These are phyloP conservation scores for Pyrenophora seminiperda DNA, from an alignment of 2,329 filamentous ascomycete species.

Conservation along the genomic window DNA sequence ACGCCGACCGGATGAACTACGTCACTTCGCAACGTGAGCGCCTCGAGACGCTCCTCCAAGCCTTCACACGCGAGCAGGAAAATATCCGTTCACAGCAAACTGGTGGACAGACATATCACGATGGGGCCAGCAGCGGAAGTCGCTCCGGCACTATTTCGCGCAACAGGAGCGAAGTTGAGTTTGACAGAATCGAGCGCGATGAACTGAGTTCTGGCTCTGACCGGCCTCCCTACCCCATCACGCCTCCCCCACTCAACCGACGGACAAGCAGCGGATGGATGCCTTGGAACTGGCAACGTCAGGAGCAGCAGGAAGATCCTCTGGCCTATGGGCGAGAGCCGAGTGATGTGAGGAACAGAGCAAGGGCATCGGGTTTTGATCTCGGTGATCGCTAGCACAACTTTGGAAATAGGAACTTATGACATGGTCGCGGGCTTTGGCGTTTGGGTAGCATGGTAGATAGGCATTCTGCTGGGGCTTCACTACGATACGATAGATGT, in stretches of 20 bases:
- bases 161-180: constrained; percentile 84
- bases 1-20: constrained; percentile 72
- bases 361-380: constrained; percentile 41
- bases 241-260: constrained; percentile 39
- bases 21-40: constrained; percentile 79
- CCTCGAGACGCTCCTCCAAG: constrained; percentile 73
- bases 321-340: constrained; percentile 44
- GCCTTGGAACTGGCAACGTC: constrained; percentile 56
- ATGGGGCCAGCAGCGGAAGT: constrained; percentile 30
- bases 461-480: constrained; percentile 4
- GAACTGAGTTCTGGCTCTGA: constrained; percentile 60
- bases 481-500: constrained; percentile 7
- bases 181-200: constrained; percentile 79
- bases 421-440: constrained; percentile 11
- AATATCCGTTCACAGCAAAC: constrained; percentile 54
- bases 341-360: constrained; percentile 26
- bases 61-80: constrained; percentile 78
- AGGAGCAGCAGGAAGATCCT: constrained; percentile 35
- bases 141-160: constrained; percentile 65
- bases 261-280: constrained; percentile 53
- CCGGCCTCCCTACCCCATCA: constrained; percentile 48
- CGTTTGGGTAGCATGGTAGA: constrained; percentile 12
- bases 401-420: constrained; percentile 9
- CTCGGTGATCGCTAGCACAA: constrained; percentile 38
- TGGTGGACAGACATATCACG: constrained; percentile 54